Percentiles rank a stretch among this genome's conserved stretches.
phyloP scores from a whole-genome alignment of 164 flowering plant species.

The Macadamia tetraphylla region DNA sequence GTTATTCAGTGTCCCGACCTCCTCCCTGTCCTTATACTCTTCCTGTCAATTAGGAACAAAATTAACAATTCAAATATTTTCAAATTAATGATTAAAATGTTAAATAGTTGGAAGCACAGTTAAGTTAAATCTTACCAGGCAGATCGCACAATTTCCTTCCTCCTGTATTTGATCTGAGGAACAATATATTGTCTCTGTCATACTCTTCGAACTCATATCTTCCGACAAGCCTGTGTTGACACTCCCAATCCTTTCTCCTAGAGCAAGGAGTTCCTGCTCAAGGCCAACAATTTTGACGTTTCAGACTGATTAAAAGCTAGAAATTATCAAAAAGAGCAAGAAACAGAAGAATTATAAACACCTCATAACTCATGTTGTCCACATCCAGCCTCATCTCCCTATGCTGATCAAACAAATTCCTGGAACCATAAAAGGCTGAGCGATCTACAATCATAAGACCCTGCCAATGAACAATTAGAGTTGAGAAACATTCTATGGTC shows the following conservation, averaged over 20 bases:
- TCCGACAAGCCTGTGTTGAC: conserved; percentile 61
- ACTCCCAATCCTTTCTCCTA: conserved; percentile 64
- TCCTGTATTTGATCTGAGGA: conserved; percentile 32
- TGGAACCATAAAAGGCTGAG: conserved; percentile 41
- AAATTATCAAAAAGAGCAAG: not conserved
- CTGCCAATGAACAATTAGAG: conserved; percentile 24
- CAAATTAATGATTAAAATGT: not conserved
- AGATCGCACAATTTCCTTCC: conserved; percentile 48
- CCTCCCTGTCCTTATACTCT: conserved; percentile 51
- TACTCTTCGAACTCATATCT: conserved; percentile 38
- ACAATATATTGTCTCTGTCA: conserved; percentile 31
- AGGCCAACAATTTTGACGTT: not conserved
- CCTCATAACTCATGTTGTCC: conserved; percentile 67
- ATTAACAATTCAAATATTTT: not conserved
- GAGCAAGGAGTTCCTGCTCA: conserved; percentile 62
- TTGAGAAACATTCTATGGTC: not conserved
- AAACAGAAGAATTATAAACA: not conserved
- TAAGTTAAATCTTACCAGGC: conserved; percentile 41
- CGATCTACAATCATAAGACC: conserved; percentile 43
- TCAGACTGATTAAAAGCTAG: not conserved
- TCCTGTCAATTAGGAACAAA: conserved; percentile 34
- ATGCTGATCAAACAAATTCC: conserved; percentile 44
- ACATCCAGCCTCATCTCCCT: conserved; percentile 59
- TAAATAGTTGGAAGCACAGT: not conserved
- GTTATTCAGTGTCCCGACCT: conserved; percentile 32